Evolutionary conservation across 2,329 filamentous ascomycete genomes (phyloP).

Genomic region (Exophiala xenobiotica): DNA sequence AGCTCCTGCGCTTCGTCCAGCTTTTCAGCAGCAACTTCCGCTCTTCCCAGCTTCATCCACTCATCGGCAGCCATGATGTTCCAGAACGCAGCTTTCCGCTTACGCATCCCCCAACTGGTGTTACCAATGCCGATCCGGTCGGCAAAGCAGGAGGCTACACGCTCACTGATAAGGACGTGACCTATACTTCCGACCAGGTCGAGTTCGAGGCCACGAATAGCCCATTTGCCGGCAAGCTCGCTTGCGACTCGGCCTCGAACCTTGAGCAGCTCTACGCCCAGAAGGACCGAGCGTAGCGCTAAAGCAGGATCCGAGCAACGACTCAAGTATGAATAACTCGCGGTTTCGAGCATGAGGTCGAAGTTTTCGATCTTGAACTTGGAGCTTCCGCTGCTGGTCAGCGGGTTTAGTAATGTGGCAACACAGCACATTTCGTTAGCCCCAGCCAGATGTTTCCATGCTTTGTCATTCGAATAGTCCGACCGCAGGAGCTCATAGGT

Average conservation of each 20-base stretch:
- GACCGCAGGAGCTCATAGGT: slow-evolving; percentile 87
- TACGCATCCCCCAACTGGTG: slow-evolving; percentile 67
- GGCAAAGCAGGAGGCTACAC: slow-evolving; percentile 79
- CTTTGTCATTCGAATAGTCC: slow-evolving; percentile 93
- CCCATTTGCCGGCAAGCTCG: slow-evolving; percentile 87
- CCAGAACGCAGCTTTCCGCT: slow-evolving; percentile 87
- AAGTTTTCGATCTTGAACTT: slow-evolving; percentile 79
- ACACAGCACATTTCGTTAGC: slow-evolving; percentile 94
- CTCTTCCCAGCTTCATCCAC: slow-evolving; percentile 77
- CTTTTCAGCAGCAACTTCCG: slow-evolving; percentile 73
- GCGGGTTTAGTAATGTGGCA: slow-evolving; percentile 74
- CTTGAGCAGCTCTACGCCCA: slow-evolving; percentile 79
- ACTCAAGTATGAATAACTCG: slow-evolving; percentile 88
- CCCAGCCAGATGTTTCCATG: slow-evolving; percentile 92
- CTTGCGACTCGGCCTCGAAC: slow-evolving; percentile 75
- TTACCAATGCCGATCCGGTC: slow-evolving; percentile 68
- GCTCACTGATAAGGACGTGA: slow-evolving; percentile 80
- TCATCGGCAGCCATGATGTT: slow-evolving; percentile 76
- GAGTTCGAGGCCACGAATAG: slow-evolving; percentile 73
- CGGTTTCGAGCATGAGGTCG: slow-evolving; percentile 83
- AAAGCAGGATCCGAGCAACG: slow-evolving; percentile 77
- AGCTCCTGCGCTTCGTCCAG: slow-evolving; percentile 66
- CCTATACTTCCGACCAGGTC: slow-evolving; percentile 66
- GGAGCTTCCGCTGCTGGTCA: slow-evolving; percentile 63
- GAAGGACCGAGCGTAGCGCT: slow-evolving; percentile 71